Conservation (phyloP, 1,284 basidiomycete species). For the Ceratobasidium theobromae region DNA sequence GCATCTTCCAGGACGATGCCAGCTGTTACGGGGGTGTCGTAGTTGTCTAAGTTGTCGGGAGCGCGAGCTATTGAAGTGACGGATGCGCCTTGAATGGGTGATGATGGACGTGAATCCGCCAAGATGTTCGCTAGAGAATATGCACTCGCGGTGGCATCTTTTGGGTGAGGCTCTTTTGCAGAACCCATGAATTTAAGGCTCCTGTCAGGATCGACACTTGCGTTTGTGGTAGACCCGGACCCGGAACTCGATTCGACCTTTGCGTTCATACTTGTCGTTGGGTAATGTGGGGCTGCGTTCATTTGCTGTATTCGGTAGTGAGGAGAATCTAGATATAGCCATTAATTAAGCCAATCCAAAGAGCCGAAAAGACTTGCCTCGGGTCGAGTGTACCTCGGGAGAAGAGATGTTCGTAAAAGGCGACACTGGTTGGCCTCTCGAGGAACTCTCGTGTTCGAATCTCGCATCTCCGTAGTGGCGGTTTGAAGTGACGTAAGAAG, state of each 20-base stretch:
- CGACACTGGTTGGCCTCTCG: not conserved
- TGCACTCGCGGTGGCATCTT: conserved; percentile 3
- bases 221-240: conserved; percentile 18
- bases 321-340: not conserved
- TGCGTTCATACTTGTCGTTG: not conserved
- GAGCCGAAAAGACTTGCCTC: not conserved
- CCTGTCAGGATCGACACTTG: conserved; percentile 14
- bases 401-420: conserved; percentile 10
- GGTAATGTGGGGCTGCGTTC: not conserved
- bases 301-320: conserved; percentile 1
- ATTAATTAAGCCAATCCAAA: not conserved
- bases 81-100: not conserved
- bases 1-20: conserved; percentile 40
- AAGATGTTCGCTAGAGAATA: conserved; percentile 21
- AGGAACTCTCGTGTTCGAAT: conserved; percentile 23
- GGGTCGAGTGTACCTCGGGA: not conserved
- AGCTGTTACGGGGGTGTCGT: conserved; percentile 40
- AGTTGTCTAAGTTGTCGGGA: conserved; percentile 17
- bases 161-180: conserved; percentile 18
- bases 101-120: conserved; percentile 9
- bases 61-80: not conserved
- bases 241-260: not conserved
- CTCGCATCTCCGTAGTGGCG: conserved; percentile 14
- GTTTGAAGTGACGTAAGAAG: conserved; percentile 16
- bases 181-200: conserved; percentile 20